Percentiles rank a stretch among this genome's conserved stretches.
These are phyloP conservation scores for Fusarium domesticum DNA, from an alignment of 2,329 filamentous ascomycete species.

Conservation along the genomic window DNA sequence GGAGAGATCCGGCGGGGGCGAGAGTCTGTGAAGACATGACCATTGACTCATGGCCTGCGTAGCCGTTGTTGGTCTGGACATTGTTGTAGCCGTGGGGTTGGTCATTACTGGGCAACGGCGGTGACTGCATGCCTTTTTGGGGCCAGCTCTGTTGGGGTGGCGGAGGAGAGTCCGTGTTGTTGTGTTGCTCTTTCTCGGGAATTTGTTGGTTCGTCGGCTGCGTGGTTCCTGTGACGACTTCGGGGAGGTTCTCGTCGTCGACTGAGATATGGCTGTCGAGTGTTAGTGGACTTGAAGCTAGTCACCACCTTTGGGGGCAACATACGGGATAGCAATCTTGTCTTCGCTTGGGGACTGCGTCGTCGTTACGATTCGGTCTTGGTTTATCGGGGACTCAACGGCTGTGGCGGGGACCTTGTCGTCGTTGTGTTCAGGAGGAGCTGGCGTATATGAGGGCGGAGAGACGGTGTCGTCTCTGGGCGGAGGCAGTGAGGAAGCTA, in stretches of 20 bases:
- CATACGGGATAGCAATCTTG: slow-evolving; percentile 22
- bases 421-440: not conserved
- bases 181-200: slow-evolving; percentile 7
- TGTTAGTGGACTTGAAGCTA: not conserved
- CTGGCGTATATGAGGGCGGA: slow-evolving; percentile 20
- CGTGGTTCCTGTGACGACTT: slow-evolving; percentile 15
- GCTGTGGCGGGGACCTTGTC: slow-evolving; percentile 2
- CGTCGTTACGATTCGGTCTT: not conserved
- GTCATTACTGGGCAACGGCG: slow-evolving; percentile 19
- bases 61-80: slow-evolving; percentile 4
- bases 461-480: slow-evolving; percentile 11
- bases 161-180: slow-evolving; percentile 10
- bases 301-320: not conserved
- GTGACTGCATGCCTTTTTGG: slow-evolving; percentile 12
- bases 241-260: slow-evolving; percentile 26
- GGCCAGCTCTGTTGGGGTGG: slow-evolving; percentile 6
- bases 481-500: not conserved
- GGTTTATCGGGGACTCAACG: not conserved
- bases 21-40: not conserved
- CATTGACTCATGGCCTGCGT: slow-evolving; percentile 17
- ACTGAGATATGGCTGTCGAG: slow-evolving; percentile 3
- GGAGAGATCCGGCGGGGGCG: not conserved
- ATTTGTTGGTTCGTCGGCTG: not conserved
- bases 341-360: slow-evolving; percentile 9
- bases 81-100: no score